phyloP scores from a whole-genome alignment of 805 yeast genomes.

The Metschnikowia continentalis region DNA sequence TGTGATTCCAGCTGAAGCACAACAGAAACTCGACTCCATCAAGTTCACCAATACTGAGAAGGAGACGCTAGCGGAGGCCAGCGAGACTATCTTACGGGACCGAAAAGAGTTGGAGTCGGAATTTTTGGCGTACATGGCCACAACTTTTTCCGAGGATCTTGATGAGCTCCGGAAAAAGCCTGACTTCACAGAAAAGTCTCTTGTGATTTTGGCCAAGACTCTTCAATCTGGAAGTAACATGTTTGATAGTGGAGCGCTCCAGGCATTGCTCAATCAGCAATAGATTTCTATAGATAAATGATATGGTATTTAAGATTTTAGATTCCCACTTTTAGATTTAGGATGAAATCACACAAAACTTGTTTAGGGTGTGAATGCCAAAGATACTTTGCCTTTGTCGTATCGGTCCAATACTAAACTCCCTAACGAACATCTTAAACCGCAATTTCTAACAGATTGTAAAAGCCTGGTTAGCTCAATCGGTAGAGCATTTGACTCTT shows the following conservation, averaged over 20 bases:
- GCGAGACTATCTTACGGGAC: conserved; percentile 24
- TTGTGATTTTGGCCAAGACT: conserved; percentile 52
- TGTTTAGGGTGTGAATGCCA: too few species aligned
- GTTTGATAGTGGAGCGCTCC: conserved; percentile 51
- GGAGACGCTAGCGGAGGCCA: conserved; percentile 18
- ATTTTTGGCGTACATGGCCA: conserved; percentile 53
- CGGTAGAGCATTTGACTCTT: conserved; percentile 25
- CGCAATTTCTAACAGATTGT: background rate
- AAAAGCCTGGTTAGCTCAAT: conserved; percentile 22
- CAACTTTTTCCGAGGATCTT: conserved; percentile 57
- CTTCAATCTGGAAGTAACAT: conserved; percentile 56
- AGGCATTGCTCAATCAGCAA: conserved; percentile 14
- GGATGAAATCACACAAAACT: too few species aligned
- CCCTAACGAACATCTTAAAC: background rate
- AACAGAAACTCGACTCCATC: conserved; percentile 19
- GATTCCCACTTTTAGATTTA: too few species aligned
- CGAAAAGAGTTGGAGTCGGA: conserved; percentile 42
- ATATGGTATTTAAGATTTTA: too few species aligned
- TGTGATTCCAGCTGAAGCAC: conserved; percentile 16
- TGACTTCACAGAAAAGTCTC: conserved; percentile 56
- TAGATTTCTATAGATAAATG: too few species aligned
- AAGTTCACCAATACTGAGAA: conserved; percentile 24
- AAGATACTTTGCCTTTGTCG: too few species aligned
- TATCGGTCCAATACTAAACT: too few species aligned
- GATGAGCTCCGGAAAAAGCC: conserved; percentile 57